Evolutionary conservation across 257 asterid genomes (phyloP), one percentile per base, ranked within the genome.

Genomic region (Solanum peruvianum): DNA sequence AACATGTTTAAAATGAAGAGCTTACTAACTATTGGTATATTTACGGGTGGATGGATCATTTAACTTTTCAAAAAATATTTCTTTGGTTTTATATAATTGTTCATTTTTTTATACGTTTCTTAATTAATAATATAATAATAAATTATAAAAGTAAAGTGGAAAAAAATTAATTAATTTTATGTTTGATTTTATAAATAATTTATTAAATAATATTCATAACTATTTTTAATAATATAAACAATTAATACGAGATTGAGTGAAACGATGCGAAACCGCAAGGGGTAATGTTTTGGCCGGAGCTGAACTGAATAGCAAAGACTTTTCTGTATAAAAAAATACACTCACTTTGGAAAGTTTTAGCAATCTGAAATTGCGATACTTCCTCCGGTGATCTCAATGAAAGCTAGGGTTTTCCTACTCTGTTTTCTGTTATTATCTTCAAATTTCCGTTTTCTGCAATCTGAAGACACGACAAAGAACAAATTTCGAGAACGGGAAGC

Each of bases 401-500:
- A 92, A 93, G 90, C 91, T 88, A 88, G 94, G 97, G 91, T 89
- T 88, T 88, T 92, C 27, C 44, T 89, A 86, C 92, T 92, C 41
- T 87, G 91, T 89, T 92, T 94, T 85, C 92, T 94, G 44, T 86
- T 94, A 82, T 70, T 89, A 86, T 92, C 92, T 90, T 89, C 91
- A 92, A 91, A 94, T 89, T 89, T 92, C 90, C 93, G 90, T 87
- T 88, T 82, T 86, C 86, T 96, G 85, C 92, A 93, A 85, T 91
- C 94, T 88, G 99, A 94, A 91, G 95, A 95, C 87, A 85, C 89
- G 41, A 89, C 88, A 85, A 93, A 88, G 87, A 97, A 96, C 90
- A 96, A 94, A 90, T 97, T 97, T 90, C 96, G 98, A 31, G 95
- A 95, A 89, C 99, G 99, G 47, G 95, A 95, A 93, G 99, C 99